Evolutionary conservation across 805 yeast species (phyloP).

Genomic region (Monosporozyma solicola): DNA sequence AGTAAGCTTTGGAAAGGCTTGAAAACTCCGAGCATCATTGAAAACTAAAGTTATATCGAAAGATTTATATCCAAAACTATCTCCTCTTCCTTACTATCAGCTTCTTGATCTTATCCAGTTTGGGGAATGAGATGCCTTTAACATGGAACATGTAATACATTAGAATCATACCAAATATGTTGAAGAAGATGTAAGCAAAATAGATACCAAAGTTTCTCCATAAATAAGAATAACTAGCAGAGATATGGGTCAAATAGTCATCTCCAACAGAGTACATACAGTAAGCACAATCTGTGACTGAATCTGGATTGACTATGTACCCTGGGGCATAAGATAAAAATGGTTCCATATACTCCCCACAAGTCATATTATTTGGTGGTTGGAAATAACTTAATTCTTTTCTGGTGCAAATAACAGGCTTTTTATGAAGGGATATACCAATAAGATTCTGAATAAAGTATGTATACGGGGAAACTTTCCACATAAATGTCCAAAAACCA

Average conservation of each 20-base stretch:
- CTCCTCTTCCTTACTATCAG: neutral
- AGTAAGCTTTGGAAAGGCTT: neutral
- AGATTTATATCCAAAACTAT: neutral
- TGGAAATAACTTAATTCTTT: conserved; percentile 15
- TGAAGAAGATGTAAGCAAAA: conserved; percentile 40
- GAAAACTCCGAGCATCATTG: neutral
- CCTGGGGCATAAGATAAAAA: conserved; percentile 16
- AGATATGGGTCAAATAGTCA: conserved; percentile 36
- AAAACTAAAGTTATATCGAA: neutral
- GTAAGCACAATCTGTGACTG: conserved; percentile 44
- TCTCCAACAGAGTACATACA: conserved; percentile 50
- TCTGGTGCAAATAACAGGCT: conserved; percentile 35
- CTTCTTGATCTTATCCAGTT: neutral
- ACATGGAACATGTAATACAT: conserved; percentile 48
- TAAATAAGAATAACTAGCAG: conserved; percentile 27
- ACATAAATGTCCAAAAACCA: conserved; percentile 37
- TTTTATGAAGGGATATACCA: conserved; percentile 40
- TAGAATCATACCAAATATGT: conserved; percentile 33
- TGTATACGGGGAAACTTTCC: conserved; percentile 35
- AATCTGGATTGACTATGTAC: conserved; percentile 19
- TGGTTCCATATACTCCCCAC: conserved; percentile 17
- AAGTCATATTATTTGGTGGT: conserved; percentile 18
- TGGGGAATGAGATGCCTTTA: conserved; percentile 1
- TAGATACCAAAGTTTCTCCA: conserved; percentile 57
- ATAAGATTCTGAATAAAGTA: conserved; percentile 39